Conservation (phyloP, 768 basidiomycete species). For the Boletellus emodensis region DNA sequence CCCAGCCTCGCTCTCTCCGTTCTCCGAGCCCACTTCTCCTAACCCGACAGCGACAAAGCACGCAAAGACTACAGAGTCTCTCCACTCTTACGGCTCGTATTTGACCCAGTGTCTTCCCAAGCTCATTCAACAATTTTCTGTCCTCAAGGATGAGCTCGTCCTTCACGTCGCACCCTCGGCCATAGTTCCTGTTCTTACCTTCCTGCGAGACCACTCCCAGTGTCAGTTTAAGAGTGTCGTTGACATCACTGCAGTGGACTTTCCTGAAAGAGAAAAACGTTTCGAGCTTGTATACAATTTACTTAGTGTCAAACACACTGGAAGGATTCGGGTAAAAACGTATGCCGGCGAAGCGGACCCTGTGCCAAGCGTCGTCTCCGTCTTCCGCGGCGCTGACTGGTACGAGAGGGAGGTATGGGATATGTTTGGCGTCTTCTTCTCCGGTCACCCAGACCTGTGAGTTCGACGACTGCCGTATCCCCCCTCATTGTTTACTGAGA, state of each 20-base stretch:
- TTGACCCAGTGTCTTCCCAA: constrained; percentile 91
- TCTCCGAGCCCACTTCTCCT: constrained; percentile 83
- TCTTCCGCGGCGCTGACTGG: constrained; percentile 96
- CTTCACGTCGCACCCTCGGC: constrained; percentile 82
- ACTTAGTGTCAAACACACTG: constrained; percentile 71
- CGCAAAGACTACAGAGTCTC: constrained; percentile 65
- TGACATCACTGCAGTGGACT: constrained; percentile 96
- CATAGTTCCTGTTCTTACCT: constrained; percentile 80
- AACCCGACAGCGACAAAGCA: constrained; percentile 77
- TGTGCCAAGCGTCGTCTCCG: constrained; percentile 73
- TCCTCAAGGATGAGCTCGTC: constrained; percentile 92
- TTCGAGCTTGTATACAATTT: constrained; percentile 98
- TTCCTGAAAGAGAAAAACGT: constrained; percentile 85
- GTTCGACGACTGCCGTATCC: constrained; percentile 29
- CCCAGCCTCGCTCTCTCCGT: constrained; percentile 70
- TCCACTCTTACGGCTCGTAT: constrained; percentile 93
- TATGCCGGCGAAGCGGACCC: constrained; percentile 91
- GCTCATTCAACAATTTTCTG: constrained; percentile 96
- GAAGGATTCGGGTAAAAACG: constrained; percentile 93
- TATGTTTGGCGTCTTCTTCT: constrained; percentile 95
- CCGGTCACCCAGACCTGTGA: constrained; percentile 92
- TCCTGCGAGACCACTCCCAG: constrained; percentile 92
- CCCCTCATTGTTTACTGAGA: constrained; percentile 13
- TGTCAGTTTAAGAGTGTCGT: constrained; percentile 90
- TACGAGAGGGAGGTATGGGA: constrained; percentile 99